Evolutionary conservation across 2,329 filamentous ascomycete genomes (phyloP).

Genomic region (Paraphaeosphaeria minitans): DNA sequence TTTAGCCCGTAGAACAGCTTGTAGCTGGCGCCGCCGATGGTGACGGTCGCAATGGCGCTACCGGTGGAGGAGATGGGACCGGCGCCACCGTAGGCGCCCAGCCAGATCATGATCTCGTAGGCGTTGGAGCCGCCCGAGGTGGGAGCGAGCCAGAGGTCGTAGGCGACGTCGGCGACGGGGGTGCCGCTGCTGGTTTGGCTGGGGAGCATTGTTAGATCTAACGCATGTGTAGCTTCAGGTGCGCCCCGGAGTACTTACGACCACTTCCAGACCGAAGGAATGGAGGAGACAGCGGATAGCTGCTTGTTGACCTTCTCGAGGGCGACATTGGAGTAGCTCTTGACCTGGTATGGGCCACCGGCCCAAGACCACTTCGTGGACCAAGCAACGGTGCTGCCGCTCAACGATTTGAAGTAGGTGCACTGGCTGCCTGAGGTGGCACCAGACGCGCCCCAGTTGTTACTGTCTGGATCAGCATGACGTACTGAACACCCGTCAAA

Average conservation of each 20-base stretch:
- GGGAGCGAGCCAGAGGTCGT: constrained; percentile 64
- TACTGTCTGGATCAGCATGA: constrained; percentile 9
- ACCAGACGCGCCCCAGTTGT: constrained; percentile 51
- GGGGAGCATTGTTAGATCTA: not conserved
- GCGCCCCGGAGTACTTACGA: constrained; percentile 7
- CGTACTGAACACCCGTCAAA: no score
- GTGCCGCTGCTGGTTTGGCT: constrained; percentile 49
- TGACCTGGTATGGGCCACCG: constrained; percentile 46
- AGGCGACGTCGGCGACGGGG: constrained; percentile 62
- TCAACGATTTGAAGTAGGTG: constrained; percentile 49
- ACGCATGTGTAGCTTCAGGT: not conserved
- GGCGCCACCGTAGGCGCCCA: constrained; percentile 61
- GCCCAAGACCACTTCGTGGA: constrained; percentile 52
- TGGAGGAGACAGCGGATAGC: constrained; percentile 47
- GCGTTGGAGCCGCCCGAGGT: constrained; percentile 53
- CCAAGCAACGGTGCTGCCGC: constrained; percentile 49
- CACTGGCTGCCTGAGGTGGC: constrained; percentile 55
- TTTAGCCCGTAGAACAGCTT: constrained; percentile 67
- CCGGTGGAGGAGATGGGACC: constrained; percentile 65
- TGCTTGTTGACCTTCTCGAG: constrained; percentile 41
- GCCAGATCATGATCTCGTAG: constrained; percentile 72
- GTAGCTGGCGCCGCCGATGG: constrained; percentile 61
- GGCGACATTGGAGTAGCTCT: constrained; percentile 52
- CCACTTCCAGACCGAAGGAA: constrained; percentile 50
- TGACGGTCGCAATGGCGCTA: constrained; percentile 58